Evolutionary conservation across 2,329 filamentous ascomycete genomes (phyloP), one percentile per base, ranked within the genome.

Genomic region (Paecilomyces sp.): DNA sequence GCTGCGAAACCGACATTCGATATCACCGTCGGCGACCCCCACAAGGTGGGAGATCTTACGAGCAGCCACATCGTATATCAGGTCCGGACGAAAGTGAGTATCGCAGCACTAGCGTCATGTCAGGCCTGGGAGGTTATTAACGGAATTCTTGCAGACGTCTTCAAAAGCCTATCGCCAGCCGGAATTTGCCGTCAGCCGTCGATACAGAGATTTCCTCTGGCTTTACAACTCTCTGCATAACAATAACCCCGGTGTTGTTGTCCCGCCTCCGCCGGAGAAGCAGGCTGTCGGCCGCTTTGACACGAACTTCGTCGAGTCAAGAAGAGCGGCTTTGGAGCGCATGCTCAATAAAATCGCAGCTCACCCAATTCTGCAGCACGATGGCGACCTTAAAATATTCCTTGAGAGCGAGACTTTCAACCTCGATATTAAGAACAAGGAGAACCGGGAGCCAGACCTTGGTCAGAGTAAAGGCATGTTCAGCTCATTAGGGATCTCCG

Each of bases 41-140:
- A 97, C 77, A 99, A 97, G 79, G 93, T 99, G 66, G 94, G 94
- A 61, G 94, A 97, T 76, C 77, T 97, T 73, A 97, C 94, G 8
- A 96, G 90, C 75, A 96, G 92, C 64, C 94, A 99, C 75, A 99
- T 96, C 64, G 94, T 97, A 55, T 99, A 99, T 77, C 91, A 91
- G 68, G 94, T 99, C 64, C 85, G 90, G 69, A 99, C 94, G 60
- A 94, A 89, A 86, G 91, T 94, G 82, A 62, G 74, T 60, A 66
- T 57, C 18, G 52, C 62, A 60, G 18, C 31, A 55, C 36, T 28
- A 28, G 56, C 51, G 54, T 50, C 53, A 55, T 30, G 7, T 47
- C 56, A 54, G 25, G 15, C 34, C 50, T 15, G 53, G 30, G 12
- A 15, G 47, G 58, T 61, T n/a, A 47, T 33, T n/a, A 18, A 18